These are phyloP conservation scores for Vicia villosa DNA, from an alignment of 306 rosid genomes.

Conservation along the genomic window DNA sequence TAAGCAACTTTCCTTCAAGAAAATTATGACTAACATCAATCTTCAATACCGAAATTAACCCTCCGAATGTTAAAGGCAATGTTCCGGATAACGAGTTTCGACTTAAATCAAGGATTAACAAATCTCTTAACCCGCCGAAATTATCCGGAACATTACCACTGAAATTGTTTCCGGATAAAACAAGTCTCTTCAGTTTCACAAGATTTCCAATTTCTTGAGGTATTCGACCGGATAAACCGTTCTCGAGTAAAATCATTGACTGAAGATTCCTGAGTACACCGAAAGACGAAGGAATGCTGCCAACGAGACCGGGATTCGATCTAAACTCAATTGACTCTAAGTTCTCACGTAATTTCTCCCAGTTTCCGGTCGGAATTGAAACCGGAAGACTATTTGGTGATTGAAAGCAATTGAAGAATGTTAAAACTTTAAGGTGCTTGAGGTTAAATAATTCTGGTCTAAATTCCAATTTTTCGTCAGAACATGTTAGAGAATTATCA, in stretches of 20 bases:
- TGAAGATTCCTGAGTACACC: conserved; percentile 68
- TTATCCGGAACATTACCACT: conserved; percentile 58
- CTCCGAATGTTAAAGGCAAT: conserved; percentile 60
- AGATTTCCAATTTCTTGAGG: conserved; percentile 64
- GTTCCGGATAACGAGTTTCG: conserved; percentile 72
- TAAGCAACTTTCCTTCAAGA: conserved; percentile 55
- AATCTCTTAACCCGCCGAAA: conserved; percentile 51
- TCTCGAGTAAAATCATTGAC: conserved; percentile 68
- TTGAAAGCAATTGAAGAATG: conserved; percentile 75
- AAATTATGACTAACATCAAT: conserved; percentile 76
- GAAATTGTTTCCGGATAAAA: conserved; percentile 61
- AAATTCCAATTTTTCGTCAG: conserved; percentile 49
- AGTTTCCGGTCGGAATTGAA: conserved; percentile 55
- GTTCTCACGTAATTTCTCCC: conserved; percentile 67
- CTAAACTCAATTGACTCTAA: conserved; percentile 80
- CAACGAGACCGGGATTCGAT: conserved; percentile 68
- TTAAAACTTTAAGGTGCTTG: conserved; percentile 62
- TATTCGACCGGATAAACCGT: conserved; percentile 63
- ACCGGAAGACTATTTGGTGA: conserved; percentile 49
- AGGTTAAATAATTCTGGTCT: conserved; percentile 62
- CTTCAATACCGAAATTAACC: conserved; percentile 67
- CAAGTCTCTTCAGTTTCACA: conserved; percentile 60
- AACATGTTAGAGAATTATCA: conserved; percentile 80
- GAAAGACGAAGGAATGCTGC: conserved; percentile 58
- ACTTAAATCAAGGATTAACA: conserved; percentile 76